A percentile compares a stretch with the other conserved stretches of the same genome.
Evolutionary conservation across 2,329 filamentous ascomycete genomes (phyloP).

Genomic region (Cadophora sp.): DNA sequence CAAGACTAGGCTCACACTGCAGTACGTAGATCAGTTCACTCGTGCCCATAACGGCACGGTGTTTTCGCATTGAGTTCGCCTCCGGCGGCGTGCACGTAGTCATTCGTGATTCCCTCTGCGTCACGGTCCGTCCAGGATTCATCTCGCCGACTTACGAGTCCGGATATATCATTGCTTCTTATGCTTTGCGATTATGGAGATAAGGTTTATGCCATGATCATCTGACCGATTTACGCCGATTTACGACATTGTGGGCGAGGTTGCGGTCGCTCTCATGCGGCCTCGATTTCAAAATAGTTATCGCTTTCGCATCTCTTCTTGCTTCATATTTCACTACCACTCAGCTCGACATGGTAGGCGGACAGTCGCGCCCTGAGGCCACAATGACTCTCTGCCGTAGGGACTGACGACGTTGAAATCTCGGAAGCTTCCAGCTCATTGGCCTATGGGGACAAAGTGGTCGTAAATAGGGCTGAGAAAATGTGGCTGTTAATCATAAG

Average conservation of each 20-base stretch:
- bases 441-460: conserved; percentile 6
- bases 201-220: background rate
- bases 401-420: background rate
- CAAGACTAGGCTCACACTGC: background rate
- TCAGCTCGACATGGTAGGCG: conserved; percentile 2
- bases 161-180: background rate
- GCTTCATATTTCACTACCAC: background rate
- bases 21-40: background rate
- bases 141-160: conserved; percentile 14
- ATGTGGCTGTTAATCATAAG: conserved; percentile 28
- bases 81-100: background rate
- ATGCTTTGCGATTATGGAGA: background rate
- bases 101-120: background rate
- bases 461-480: conserved; percentile 29
- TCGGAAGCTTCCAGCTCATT: conserved; percentile 11
- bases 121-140: background rate
- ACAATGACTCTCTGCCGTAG: conserved; percentile 2
- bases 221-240: background rate
- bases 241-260: background rate
- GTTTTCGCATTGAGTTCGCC: background rate
- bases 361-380: conserved; percentile 9
- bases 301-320: background rate
- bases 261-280: background rate
- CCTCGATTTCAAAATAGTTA: background rate
- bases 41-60: background rate